Percentiles rank a stretch among this genome's conserved stretches.
phyloP scores from a whole-genome alignment of 345 rosid genomes.

The Turritis glabra region DNA sequence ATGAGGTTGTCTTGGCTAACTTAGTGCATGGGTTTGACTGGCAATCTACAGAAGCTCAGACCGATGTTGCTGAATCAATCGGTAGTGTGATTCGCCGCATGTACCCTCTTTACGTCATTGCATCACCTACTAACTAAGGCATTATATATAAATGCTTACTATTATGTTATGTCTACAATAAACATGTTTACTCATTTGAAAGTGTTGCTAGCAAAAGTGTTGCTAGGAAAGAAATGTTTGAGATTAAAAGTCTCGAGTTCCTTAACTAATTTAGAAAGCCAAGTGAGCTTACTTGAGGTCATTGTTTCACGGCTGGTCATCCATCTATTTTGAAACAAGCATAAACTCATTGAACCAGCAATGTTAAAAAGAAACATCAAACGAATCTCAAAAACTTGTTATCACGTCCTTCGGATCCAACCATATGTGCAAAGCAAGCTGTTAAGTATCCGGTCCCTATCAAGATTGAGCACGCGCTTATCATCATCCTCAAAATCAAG shows the following conservation, averaged over 20 bases:
- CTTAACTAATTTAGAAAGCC: neutral
- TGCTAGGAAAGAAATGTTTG: neutral
- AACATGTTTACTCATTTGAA: constrained; percentile 13
- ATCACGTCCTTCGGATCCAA: too few species aligned
- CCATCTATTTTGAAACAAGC: neutral
- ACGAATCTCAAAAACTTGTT: too few species aligned
- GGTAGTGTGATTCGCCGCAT: constrained; percentile 29
- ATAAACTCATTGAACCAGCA: neutral
- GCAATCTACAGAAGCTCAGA: constrained; percentile 19
- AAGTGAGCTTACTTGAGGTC: neutral
- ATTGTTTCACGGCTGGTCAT: neutral
- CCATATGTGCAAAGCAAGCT: too few species aligned
- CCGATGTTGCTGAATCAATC: constrained; percentile 16
- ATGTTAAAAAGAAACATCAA: neutral
- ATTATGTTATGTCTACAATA: neutral
- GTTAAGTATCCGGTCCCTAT: too few species aligned
- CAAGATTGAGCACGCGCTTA: too few species aligned
- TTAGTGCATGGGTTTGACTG: constrained; percentile 39
- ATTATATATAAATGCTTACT: neutral
- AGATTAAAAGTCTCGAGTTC: neutral
- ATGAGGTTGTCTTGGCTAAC: constrained; percentile 39
- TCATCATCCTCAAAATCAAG: too few species aligned
- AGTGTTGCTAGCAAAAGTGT: neutral
- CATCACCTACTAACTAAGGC: constrained; percentile 16
- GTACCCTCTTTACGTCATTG: constrained; percentile 32